A percentile compares a stretch with the other conserved stretches of the same genome.
phyloP scores from a whole-genome alignment of 2,329 filamentous ascomycete genomes.

The Bertia moriformis region DNA sequence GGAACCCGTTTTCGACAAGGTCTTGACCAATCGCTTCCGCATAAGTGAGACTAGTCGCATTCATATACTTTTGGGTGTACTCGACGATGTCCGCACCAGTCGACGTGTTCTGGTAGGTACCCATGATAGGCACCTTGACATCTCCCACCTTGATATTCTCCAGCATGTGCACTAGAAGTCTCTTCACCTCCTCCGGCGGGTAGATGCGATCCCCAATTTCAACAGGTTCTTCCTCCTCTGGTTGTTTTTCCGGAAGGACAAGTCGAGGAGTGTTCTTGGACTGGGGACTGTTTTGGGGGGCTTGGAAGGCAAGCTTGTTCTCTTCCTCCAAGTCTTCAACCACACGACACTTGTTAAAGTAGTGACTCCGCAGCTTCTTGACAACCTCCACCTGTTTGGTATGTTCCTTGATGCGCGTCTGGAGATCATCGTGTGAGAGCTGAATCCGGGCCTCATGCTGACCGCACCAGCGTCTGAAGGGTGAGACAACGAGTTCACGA shows the following conservation, averaged over 20 bases:
- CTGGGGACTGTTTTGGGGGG: constrained; percentile 59
- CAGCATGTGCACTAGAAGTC: constrained; percentile 74
- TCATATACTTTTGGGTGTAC: constrained; percentile 81
- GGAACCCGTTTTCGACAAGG: constrained; percentile 68
- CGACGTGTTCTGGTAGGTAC: constrained; percentile 86
- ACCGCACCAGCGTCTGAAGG: constrained; percentile 92
- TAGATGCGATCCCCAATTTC: constrained; percentile 88
- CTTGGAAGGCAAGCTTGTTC: constrained; percentile 94
- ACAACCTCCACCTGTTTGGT: constrained; percentile 81
- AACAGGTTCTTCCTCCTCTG: constrained; percentile 67
- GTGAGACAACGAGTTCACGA: constrained; percentile 83
- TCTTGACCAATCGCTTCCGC: constrained; percentile 93
- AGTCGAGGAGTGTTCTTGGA: constrained; percentile 59
- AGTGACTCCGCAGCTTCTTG: constrained; percentile 84
- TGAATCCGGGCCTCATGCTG: constrained; percentile 82
- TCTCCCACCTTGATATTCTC: constrained; percentile 76
- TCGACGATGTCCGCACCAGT: constrained; percentile 86
- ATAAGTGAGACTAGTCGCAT: constrained; percentile 70
- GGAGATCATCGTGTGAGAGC: constrained; percentile 87
- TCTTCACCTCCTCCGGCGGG: constrained; percentile 74
- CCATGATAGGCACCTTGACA: constrained; percentile 86
- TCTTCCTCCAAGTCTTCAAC: constrained; percentile 96
- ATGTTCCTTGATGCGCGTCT: constrained; percentile 78
- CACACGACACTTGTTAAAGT: constrained; percentile 96
- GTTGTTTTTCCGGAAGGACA: constrained; percentile 60